phyloP scores from a whole-genome alignment of 2,329 filamentous ascomycete genomes.

The Paracoccidioides brasiliensis region DNA sequence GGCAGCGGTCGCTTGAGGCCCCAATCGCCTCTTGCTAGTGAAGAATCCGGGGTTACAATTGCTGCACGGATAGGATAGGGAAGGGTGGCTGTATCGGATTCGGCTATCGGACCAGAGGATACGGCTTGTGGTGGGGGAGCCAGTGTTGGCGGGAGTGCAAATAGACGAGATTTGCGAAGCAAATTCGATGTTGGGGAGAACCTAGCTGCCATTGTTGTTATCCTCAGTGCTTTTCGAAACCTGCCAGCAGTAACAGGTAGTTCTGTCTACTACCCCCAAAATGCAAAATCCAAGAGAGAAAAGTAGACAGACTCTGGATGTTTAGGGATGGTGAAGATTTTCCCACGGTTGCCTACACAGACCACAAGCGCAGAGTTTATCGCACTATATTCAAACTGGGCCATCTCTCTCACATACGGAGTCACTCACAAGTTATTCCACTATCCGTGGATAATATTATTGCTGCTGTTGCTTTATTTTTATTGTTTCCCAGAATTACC shows the following conservation, averaged over 20 bases:
- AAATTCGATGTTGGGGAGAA: slow-evolving; percentile 52
- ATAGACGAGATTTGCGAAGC: slow-evolving; percentile 76
- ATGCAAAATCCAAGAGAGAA: neutral
- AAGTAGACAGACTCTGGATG: neutral
- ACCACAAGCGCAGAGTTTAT: neutral
- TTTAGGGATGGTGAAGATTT: neutral
- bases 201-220: slow-evolving; percentile 21
- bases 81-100: slow-evolving; percentile 58
- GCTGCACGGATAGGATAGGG: slow-evolving; percentile 71
- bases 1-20: slow-evolving; percentile 80
- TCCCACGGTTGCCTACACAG: neutral
- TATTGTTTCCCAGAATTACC: too few relatives aligned
- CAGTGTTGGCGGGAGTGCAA: slow-evolving; percentile 69
- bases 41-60: slow-evolving; percentile 62
- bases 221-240: neutral
- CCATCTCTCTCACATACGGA: too few relatives aligned
- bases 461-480: too few relatives aligned
- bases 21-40: slow-evolving; percentile 73
- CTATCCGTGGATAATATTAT: too few relatives aligned
- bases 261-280: neutral
- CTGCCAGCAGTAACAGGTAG: neutral
- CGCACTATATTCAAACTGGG: too few relatives aligned
- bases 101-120: slow-evolving; percentile 35
- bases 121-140: slow-evolving; percentile 45
- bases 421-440: too few relatives aligned